Conservation (phyloP, 1,284 basidiomycete species). For the Sparassis latifolia region DNA sequence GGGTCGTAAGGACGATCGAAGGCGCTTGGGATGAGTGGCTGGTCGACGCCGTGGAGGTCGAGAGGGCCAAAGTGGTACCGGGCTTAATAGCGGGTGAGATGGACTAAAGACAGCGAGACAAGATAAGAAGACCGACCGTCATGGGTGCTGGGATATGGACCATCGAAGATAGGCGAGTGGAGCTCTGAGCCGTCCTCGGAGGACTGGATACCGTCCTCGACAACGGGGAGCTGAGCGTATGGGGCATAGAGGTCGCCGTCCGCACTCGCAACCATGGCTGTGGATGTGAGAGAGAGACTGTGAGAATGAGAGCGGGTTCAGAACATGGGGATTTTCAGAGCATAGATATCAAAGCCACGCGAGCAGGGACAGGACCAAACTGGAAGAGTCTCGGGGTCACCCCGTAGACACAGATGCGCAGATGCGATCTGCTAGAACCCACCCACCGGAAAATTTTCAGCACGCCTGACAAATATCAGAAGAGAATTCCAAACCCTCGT, state of each 20-base stretch:
- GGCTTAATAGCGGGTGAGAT: conserved; percentile 47
- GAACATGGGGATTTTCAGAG: conserved; percentile 27
- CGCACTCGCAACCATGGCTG: conserved; percentile 46
- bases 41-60: conserved; percentile 16
- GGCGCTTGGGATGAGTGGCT: conserved; percentile 15
- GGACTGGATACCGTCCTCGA: conserved; percentile 60
- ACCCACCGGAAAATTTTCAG: conserved; percentile 15
- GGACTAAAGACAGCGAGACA: conserved; percentile 14
- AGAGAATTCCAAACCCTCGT: conserved; percentile 3
- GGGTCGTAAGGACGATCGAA: conserved; percentile 24
- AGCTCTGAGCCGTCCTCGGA: conserved; percentile 67
- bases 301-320: conserved; percentile 22
- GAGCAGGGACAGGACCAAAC: conserved; percentile 22
- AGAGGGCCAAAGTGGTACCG: conserved; percentile 46
- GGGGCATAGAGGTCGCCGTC: conserved; percentile 50
- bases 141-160: conserved; percentile 34
- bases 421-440: conserved; percentile 26
- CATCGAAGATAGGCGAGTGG: conserved; percentile 57
- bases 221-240: conserved; percentile 41
- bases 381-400: conserved; percentile 22
- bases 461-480: conserved; percentile 21
- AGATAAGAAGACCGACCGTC: conserved; percentile 27
- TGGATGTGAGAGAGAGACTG: conserved; percentile 14
- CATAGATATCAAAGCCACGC: conserved; percentile 30
- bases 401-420: conserved; percentile 21